Conservation (phyloP, 2,329 filamentous ascomycete species). For the Botrytis squamosa region DNA sequence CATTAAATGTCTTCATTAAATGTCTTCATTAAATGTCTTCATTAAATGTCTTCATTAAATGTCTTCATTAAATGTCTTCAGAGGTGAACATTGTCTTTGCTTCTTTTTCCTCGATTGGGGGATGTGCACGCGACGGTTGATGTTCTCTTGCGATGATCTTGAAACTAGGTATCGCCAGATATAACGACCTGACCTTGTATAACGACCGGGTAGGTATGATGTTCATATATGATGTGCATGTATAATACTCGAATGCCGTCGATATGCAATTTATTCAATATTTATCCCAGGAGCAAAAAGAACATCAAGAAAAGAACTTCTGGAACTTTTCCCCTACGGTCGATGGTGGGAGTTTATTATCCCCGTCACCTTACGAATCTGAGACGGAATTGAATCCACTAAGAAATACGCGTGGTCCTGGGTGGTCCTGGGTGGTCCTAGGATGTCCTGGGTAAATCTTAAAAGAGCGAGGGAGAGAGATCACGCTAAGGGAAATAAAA, state of each 20-base stretch:
- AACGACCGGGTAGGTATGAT: background rate
- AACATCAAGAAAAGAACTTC: background rate
- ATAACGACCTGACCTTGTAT: too few relatives aligned
- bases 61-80: too few relatives aligned
- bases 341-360: background rate
- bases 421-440: background rate
- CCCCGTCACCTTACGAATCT: background rate
- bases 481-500: background rate
- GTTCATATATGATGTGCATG: background rate
- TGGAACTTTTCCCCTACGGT: background rate
- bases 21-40: too few relatives aligned
- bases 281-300: background rate
- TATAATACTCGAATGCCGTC: too few relatives aligned
- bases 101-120: background rate
- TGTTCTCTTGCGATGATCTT: background rate
- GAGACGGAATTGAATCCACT: conserved; percentile 1
- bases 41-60: too few relatives aligned
- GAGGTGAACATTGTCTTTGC: background rate
- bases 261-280: background rate
- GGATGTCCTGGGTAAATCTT: too few relatives aligned
- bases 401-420: background rate
- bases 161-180: background rate
- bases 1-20: too few relatives aligned
- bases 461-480: background rate
- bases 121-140: background rate